phyloP scores from a whole-genome alignment of 75 land plant species.

The Gnetum montanum region DNA sequence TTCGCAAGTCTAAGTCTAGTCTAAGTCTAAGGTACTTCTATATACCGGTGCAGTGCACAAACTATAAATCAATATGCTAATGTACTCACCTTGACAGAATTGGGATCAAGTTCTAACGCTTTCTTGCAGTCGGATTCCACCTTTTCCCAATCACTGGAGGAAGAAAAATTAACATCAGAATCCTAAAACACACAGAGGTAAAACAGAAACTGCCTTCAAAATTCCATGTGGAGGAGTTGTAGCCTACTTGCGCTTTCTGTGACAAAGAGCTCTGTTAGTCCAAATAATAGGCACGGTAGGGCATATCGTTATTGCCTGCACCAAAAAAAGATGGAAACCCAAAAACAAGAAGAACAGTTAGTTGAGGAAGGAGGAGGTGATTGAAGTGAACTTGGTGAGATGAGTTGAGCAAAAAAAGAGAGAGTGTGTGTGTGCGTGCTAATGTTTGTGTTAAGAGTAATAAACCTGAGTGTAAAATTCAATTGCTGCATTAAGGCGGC shows the following conservation, averaged over 20 bases:
- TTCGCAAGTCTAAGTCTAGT: too few relatives aligned
- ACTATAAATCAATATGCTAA: too few relatives aligned
- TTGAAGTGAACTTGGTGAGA: not conserved
- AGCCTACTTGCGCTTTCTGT: constrained; percentile 58
- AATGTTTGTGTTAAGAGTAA: not conserved
- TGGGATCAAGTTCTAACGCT: constrained; percentile 69
- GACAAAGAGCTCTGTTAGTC: constrained; percentile 90
- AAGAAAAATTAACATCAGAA: not conserved
- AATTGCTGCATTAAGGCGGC: constrained; percentile 70
- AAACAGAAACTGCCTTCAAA: not conserved
- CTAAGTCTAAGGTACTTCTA: too few relatives aligned
- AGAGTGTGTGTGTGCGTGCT: not conserved
- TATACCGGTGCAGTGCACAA: too few relatives aligned
- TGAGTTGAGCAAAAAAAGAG: not conserved
- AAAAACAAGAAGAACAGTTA: too few relatives aligned
- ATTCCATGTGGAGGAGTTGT: not conserved
- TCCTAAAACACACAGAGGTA: not conserved
- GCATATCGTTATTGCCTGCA: constrained; percentile 78
- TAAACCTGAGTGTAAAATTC: constrained; percentile 94
- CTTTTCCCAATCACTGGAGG: constrained; percentile 62
- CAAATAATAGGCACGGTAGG: constrained; percentile 69
- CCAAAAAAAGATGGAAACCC: not conserved
- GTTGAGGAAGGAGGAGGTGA: not conserved
- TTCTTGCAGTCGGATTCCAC: constrained; percentile 82
- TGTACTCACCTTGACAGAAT: constrained; percentile 59